phyloP scores from a whole-genome alignment of 164 flowering plant species.

The Brasenia schreberi region DNA sequence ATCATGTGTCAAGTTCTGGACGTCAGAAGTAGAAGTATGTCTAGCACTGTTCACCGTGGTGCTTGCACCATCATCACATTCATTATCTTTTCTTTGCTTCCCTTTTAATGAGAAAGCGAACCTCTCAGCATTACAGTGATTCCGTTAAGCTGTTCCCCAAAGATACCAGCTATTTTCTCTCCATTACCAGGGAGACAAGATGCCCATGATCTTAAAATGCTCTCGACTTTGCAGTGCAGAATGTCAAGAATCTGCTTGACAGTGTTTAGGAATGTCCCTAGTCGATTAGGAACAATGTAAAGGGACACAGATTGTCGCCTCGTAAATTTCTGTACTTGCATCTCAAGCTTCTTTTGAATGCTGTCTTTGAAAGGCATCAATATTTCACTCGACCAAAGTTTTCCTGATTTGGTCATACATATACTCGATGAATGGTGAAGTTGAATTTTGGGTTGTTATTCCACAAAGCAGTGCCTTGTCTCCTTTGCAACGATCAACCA shows the following conservation, averaged over 20 bases:
- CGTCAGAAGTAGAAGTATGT: not conserved
- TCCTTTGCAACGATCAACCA: constrained; percentile 80
- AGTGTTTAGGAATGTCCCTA: constrained; percentile 77
- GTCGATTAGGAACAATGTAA: constrained; percentile 56
- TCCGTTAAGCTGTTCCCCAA: constrained; percentile 86
- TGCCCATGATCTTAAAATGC: constrained; percentile 70
- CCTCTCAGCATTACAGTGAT: constrained; percentile 64
- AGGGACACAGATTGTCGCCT: constrained; percentile 69
- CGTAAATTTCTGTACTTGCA: constrained; percentile 83
- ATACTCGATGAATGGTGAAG: constrained; percentile 84
- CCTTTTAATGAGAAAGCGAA: constrained; percentile 25
- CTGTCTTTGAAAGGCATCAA: constrained; percentile 81
- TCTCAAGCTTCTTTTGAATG: constrained; percentile 74
- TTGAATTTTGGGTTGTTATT: constrained; percentile 56
- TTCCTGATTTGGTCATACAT: constrained; percentile 62
- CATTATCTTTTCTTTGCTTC: constrained; percentile 8
- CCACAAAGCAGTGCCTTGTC: constrained; percentile 87
- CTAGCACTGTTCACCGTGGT: not conserved
- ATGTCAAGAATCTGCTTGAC: constrained; percentile 84
- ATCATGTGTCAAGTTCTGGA: not conserved
- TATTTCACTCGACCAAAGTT: constrained; percentile 48
- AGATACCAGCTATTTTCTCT: constrained; percentile 35
- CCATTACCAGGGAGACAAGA: constrained; percentile 52
- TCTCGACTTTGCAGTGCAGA: constrained; percentile 64
- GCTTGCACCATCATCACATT: not conserved